phyloP scores from a whole-genome alignment of 495 filamentous ascomycete genomes.

The Polyplosphaeria fusca region DNA sequence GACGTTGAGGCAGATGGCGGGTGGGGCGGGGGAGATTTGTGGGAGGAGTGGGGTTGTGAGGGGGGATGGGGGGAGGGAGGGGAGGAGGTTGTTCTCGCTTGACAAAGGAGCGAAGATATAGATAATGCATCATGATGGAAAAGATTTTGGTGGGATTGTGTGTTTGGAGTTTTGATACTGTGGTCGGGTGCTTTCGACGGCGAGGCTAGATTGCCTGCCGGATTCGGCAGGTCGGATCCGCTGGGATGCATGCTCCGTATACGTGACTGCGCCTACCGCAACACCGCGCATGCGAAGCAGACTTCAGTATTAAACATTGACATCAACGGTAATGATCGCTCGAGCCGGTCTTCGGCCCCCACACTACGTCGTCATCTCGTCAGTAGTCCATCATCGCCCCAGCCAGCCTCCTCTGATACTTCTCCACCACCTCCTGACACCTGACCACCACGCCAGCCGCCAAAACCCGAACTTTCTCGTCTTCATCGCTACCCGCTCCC shows the following conservation, averaged over 20 bases:
- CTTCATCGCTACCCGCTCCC: slow-evolving; percentile 50
- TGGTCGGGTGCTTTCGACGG: too few species aligned
- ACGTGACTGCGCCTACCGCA: too few species aligned
- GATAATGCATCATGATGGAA: too few species aligned
- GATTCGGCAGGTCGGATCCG: too few species aligned
- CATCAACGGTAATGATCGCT: too few species aligned
- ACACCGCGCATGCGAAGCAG: too few species aligned
- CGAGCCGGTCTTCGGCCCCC: too few species aligned
- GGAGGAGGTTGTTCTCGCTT: slow-evolving; percentile 47
- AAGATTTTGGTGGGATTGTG: too few species aligned
- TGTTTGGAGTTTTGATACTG: too few species aligned
- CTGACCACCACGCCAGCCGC: slow-evolving; percentile 81
- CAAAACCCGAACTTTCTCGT: slow-evolving; percentile 61
- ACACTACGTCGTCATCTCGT: not conserved
- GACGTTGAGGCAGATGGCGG: slow-evolving; percentile 41
- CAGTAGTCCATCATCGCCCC: slow-evolving; percentile 57
- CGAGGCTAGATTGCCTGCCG: too few species aligned
- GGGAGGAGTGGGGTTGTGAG: slow-evolving; percentile 44
- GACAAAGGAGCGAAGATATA: slow-evolving; percentile 34
- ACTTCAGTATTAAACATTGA: too few species aligned
- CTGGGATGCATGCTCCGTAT: too few species aligned
- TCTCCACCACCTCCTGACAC: slow-evolving; percentile 73
- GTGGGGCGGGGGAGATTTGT: slow-evolving; percentile 38
- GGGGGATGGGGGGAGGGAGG: slow-evolving; percentile 30
- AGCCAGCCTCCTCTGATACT: slow-evolving; percentile 66